Percentiles rank a stretch among this genome's conserved stretches.
These are phyloP conservation scores for Zea luxurians DNA, from an alignment of 176 grass and related monocot species.

Conservation along the genomic window DNA sequence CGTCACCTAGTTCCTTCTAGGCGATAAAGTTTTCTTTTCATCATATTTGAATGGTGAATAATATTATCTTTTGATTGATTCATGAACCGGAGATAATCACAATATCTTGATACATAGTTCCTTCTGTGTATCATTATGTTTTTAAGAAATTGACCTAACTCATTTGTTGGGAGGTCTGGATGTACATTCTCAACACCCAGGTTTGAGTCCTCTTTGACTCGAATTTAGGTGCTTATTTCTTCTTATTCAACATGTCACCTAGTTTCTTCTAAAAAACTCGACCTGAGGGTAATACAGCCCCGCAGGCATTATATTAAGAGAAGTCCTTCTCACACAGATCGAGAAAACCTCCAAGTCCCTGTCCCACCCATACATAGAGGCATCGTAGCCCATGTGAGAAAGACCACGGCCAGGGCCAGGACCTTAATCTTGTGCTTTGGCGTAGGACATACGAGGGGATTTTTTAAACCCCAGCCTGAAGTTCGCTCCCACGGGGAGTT, in stretches of 20 bases:
- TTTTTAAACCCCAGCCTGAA: too few relatives aligned
- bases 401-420: too few relatives aligned
- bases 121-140: not conserved
- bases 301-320: too few relatives aligned
- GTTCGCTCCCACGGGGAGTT: too few relatives aligned
- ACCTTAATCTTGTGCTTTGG: too few relatives aligned
- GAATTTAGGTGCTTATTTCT: not conserved
- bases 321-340: too few relatives aligned
- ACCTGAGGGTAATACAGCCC: too few relatives aligned
- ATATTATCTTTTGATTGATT: slow-evolving; percentile 11
- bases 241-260: not conserved
- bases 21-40: not conserved
- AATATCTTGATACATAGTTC: not conserved
- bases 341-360: too few relatives aligned
- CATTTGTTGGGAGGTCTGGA: not conserved
- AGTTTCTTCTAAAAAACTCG: not conserved
- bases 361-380: too few relatives aligned
- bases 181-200: not conserved
- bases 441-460: too few relatives aligned
- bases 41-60: not conserved
- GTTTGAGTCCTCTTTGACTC: not conserved
- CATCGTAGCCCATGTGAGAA: too few relatives aligned
- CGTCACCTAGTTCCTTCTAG: not conserved
- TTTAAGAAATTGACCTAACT: not conserved
- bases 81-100: not conserved